Evolutionary conservation across 2,329 filamentous ascomycete genomes (phyloP).

Genomic region (Geoglossum cookeanum): DNA sequence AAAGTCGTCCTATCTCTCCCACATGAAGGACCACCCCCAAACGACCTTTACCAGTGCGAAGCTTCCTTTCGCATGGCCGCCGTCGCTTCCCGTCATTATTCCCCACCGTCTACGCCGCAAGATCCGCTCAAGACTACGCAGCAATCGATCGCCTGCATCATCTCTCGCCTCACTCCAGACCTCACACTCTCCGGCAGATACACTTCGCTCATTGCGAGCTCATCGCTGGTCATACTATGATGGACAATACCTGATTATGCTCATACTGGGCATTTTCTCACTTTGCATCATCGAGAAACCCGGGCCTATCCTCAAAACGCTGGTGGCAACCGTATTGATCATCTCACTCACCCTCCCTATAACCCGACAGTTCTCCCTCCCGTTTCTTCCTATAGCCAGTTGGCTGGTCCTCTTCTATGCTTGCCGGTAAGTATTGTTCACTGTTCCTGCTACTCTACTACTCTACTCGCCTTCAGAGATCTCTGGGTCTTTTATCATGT

Average conservation of each 20-base stretch:
- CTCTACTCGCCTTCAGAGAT: not conserved
- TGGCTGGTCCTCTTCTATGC: slow-evolving; percentile 87
- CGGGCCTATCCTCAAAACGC: slow-evolving; percentile 59
- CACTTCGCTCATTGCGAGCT: slow-evolving; percentile 52
- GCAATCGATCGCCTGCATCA: slow-evolving; percentile 45
- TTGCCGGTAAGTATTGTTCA: slow-evolving; percentile 51
- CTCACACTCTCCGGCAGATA: slow-evolving; percentile 64
- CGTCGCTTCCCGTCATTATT: slow-evolving; percentile 29
- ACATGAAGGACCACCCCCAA: not conserved
- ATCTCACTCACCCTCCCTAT: slow-evolving; percentile 60
- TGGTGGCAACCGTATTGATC: slow-evolving; percentile 46
- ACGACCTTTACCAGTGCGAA: not conserved
- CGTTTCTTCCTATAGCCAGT: slow-evolving; percentile 64
- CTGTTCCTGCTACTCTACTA: not conserved
- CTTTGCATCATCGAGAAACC: slow-evolving; percentile 63
- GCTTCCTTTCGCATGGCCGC: slow-evolving; percentile 4
- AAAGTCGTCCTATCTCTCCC: not conserved
- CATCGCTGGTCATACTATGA: slow-evolving; percentile 73
- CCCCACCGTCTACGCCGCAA: slow-evolving; percentile 47
- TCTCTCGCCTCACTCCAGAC: slow-evolving; percentile 61
- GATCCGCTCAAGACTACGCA: slow-evolving; percentile 49
- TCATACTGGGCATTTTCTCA: slow-evolving; percentile 60
- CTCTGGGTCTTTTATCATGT: too few species aligned
- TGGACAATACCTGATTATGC: slow-evolving; percentile 62
- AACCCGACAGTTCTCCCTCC: slow-evolving; percentile 79